Base-by-base conservation (phyloP, 116 monocot species). In the Phalaenopsis hybrid region DNA sequence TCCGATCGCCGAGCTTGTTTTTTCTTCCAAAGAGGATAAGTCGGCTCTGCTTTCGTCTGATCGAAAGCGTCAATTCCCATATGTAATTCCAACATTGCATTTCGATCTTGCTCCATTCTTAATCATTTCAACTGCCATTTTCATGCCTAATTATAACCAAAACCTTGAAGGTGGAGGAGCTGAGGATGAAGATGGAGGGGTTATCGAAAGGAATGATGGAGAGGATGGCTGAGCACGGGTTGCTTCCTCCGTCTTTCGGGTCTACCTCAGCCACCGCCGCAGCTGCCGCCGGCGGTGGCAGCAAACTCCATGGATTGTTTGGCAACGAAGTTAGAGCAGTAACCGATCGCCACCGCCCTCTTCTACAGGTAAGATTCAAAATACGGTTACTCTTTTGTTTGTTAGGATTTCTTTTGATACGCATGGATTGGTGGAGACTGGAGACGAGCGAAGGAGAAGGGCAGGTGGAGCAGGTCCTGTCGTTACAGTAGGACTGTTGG, bases 161-260 rank as follows among this genome's bases (percentile, higher is more conserved):
- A 28, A 9, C 28, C 28, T 28, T 0, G 33, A 74, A 92, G 92
- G 90, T 93, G 81, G 93, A 95, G 78, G 84, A 81, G 82, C 68
- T 95, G 84, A 83, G 85, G 88, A 88, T 79, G 77, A 93, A 89
- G 80, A 95, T 95, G 93, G 93, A 93, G 80, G 82, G 85, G 48
- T n/a, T 95, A 41, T 92, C 92, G 49, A 92, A 79, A 76, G 95
- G 89, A 76, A 92, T 91, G 93, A 45, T 88, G 45, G 87, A 90
- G 86, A 91, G 82, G 81, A 81, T 89, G 83, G 87, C 84, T 74
- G 88, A 86, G 83, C 85, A 86, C 76, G 78, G 80, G 10, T 46
- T 67, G 44, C 75, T 89, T 76, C 82, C 88, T 69, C 43, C 50
- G 1, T 43, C 78, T 46, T 75, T 34, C 44, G 44, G 48, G 18